phyloP scores from a whole-genome alignment of 495 filamentous ascomycete genomes.

The Trypethelium eluteriae region DNA sequence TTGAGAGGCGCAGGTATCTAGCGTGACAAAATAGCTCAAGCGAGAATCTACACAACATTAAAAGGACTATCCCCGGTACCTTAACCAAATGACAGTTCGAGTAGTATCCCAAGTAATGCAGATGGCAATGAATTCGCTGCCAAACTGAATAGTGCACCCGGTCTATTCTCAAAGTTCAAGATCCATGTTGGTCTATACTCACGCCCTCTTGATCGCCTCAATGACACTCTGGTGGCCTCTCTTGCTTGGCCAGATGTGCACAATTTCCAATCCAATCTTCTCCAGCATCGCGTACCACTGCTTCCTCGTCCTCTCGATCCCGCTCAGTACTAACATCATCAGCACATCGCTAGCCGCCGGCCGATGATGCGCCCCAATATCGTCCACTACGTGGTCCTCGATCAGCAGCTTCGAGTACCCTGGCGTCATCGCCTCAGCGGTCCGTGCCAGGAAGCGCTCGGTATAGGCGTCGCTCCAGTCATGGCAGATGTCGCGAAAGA shows the following conservation, averaged over 20 bases:
- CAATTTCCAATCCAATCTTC: slow-evolving; percentile 11
- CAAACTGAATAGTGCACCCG: no score
- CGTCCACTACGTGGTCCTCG: slow-evolving; percentile 16
- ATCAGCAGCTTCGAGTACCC: slow-evolving; percentile 18
- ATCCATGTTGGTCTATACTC: not conserved
- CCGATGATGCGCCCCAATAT: not conserved
- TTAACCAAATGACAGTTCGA: no score
- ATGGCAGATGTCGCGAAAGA: slow-evolving; percentile 18
- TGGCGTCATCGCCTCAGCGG: slow-evolving; percentile 15
- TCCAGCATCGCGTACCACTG: slow-evolving; percentile 19
- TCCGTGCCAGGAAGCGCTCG: slow-evolving; percentile 11
- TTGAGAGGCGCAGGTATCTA: no score
- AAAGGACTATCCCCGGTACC: no score
- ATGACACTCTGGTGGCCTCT: slow-evolving; percentile 15
- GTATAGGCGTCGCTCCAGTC: slow-evolving; percentile 21
- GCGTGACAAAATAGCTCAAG: no score
- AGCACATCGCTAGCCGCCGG: slow-evolving; percentile 8
- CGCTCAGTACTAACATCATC: slow-evolving; percentile 14
- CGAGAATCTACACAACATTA: no score
- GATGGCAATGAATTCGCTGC: no score
- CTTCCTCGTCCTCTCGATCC: slow-evolving; percentile 17
- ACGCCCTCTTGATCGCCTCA: slow-evolving; percentile 11
- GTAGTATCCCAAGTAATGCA: no score
- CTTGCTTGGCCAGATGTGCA: slow-evolving; percentile 8
- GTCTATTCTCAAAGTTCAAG: no score